Evolutionary conservation across 768 basidiomycete genomes (phyloP), one percentile per base, ranked within the genome.

Genomic region (Amanita rubescens): DNA sequence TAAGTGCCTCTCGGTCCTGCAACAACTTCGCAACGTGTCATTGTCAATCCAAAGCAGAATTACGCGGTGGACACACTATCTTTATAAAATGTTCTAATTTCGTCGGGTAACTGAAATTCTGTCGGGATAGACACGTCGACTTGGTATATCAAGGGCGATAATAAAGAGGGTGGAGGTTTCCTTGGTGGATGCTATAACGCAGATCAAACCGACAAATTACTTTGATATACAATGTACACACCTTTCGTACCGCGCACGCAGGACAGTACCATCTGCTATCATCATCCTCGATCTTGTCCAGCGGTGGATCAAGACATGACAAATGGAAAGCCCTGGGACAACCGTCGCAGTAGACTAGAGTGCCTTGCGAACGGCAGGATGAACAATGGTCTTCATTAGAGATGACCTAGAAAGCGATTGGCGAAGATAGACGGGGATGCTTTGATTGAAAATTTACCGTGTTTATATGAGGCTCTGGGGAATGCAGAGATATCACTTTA

Each of bases 311-410:
- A 59, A 99, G 78, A 68, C 96, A 99, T 80, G 88, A 85, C 56
- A 98, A 83, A 70, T 99, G 96, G 68, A 96, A 99, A 6, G 94
- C 92, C 58, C 87, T 75, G 33, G 95, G 91, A 66, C 96, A 99
- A 17, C 94, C 94, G 67, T 98, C 96, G 68, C 96, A 99, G 67
- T 96, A 98, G 17, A 99, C 81, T 56, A 98, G 77, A 41, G 87
- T 81, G 45, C 95, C 95, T 59, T 72, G 71, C 22, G 85, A 90
- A 61, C 85, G 83, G 66, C 89, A 92, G 15, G 89, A 80, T 57
- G 88, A 90, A 64, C 89, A 92, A 62, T 91, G 87, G 64, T 92
- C 89, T 65, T 91, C 83, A 67, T 91, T 92, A 60, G 73, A 90
- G 61, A 72, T 72, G 49, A 77, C 65, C 76, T 80, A 51, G 47